phyloP scores from a whole-genome alignment of 2,329 filamentous ascomycete genomes.

The Rhynchosporium secalis region DNA sequence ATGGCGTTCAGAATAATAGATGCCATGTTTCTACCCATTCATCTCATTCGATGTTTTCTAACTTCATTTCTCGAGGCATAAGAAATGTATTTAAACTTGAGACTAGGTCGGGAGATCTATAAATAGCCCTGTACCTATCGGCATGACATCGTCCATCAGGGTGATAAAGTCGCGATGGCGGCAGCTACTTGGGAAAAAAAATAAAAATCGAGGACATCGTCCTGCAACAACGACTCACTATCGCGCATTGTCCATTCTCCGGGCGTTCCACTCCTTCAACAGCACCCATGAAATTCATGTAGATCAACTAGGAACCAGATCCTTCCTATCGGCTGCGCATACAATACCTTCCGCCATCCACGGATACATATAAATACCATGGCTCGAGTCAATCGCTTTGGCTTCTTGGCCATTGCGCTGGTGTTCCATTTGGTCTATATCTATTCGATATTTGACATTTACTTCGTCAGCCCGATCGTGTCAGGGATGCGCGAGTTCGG shows the following conservation, averaged over 20 bases:
- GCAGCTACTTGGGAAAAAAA: background rate
- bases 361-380: constrained; percentile 42
- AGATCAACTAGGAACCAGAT: background rate
- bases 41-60: too few relatives aligned
- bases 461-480: constrained; percentile 97
- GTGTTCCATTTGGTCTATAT: constrained; percentile 93
- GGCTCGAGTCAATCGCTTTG: constrained; percentile 64
- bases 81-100: background rate
- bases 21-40: too few relatives aligned
- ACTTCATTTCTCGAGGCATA: too few relatives aligned
- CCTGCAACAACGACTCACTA: constrained; percentile 21
- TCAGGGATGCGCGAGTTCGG: constrained; percentile 86
- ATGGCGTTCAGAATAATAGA: too few relatives aligned
- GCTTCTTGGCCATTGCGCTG: constrained; percentile 85
- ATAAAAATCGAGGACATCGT: constrained; percentile 20
- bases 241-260: constrained; percentile 29
- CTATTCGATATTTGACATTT: constrained; percentile 96
- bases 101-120: constrained; percentile 12
- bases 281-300: constrained; percentile 10
- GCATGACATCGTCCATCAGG: constrained; percentile 24
- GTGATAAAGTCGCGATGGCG: background rate
- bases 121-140: constrained; percentile 19
- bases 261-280: constrained; percentile 39
- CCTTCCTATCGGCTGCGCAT: background rate
- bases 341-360: constrained; percentile 4